Conservation (phyloP, 2,329 filamentous ascomycete genomes). For the Fusarium armeniacum region DNA sequence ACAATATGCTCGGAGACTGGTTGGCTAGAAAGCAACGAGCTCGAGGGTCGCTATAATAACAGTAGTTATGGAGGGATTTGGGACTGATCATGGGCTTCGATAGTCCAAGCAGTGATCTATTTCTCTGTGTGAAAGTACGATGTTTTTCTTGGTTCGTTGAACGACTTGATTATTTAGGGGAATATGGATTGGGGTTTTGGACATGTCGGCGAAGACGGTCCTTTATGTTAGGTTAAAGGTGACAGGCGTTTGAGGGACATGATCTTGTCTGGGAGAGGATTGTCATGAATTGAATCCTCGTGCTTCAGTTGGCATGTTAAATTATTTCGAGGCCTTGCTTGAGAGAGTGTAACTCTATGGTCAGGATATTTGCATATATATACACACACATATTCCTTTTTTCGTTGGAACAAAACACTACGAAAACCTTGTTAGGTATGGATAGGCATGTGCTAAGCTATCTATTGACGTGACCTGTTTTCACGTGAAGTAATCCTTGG, state of each 20-base stretch:
- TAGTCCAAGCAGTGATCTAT: slow-evolving; percentile 24
- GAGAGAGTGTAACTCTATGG: slow-evolving; percentile 19
- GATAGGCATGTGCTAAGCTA: slow-evolving; percentile 11
- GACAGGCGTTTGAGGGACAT: slow-evolving; percentile 48
- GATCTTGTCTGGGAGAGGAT: slow-evolving; percentile 38
- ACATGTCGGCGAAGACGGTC: slow-evolving; percentile 44
- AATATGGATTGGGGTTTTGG: slow-evolving; percentile 47
- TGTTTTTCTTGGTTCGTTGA: slow-evolving; percentile 47
- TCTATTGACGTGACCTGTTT: slow-evolving; percentile 18
- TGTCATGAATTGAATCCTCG: slow-evolving; percentile 47
- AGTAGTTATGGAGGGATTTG: background rate
- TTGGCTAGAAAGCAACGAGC: slow-evolving; percentile 77
- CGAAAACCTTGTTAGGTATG: background rate
- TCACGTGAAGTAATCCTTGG: slow-evolving; percentile 42
- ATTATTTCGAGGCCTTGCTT: slow-evolving; percentile 12
- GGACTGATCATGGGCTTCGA: slow-evolving; percentile 13
- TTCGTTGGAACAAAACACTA: slow-evolving; percentile 7
- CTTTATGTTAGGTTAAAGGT: slow-evolving; percentile 49
- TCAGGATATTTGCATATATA: slow-evolving; percentile 29
- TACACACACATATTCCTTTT: slow-evolving; percentile 14
- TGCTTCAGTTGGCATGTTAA: slow-evolving; percentile 33
- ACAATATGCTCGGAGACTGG: slow-evolving; percentile 88
- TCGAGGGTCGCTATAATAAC: slow-evolving; percentile 62
- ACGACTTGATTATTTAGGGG: slow-evolving; percentile 50
- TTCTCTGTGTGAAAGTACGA: slow-evolving; percentile 29